A percentile compares a stretch with the other conserved stretches of the same genome.
phyloP scores from a whole-genome alignment of 2,329 filamentous ascomycete genomes.

The Fusarium sp. region DNA sequence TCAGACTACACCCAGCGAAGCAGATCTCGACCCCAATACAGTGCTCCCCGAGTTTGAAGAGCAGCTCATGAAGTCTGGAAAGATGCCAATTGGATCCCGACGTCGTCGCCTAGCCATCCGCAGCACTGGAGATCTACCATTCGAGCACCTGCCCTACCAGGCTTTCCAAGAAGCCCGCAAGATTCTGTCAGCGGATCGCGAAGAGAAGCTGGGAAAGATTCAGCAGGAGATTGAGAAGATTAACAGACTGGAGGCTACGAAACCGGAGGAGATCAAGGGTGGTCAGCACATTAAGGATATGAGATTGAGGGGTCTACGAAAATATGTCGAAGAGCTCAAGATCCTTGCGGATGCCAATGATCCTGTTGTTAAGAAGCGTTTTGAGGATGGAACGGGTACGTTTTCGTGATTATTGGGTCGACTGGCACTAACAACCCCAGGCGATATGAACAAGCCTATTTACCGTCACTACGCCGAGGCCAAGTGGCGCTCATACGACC shows the following conservation, averaged over 20 bases:
- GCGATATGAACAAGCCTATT: constrained; percentile 95
- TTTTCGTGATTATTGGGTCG: background rate
- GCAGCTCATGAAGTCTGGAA: constrained; percentile 77
- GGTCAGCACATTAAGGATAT: constrained; percentile 74
- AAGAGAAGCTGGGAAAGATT: constrained; percentile 83
- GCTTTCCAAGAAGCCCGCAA: constrained; percentile 96
- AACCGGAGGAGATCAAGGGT: constrained; percentile 67
- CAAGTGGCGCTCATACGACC: constrained; percentile 88
- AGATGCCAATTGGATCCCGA: constrained; percentile 82
- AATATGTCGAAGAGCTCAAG: constrained; percentile 81
- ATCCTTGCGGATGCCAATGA: constrained; percentile 95
- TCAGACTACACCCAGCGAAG: constrained; percentile 40
- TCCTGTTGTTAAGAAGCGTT: constrained; percentile 89
- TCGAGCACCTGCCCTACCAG: constrained; percentile 95
- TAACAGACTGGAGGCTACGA: constrained; percentile 69
- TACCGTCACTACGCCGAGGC: constrained; percentile 89
- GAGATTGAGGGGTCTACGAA: constrained; percentile 75
- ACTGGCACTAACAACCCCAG: constrained; percentile 57
- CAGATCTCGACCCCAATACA: constrained; percentile 73
- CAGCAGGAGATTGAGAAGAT: constrained; percentile 75
- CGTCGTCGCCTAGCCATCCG: constrained; percentile 81
- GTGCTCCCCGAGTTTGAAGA: constrained; percentile 67
- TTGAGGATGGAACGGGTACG: constrained; percentile 88
- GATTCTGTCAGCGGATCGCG: constrained; percentile 80
- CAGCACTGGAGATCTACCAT: constrained; percentile 75